Base-by-base conservation (phyloP, 768 basidiomycete genomes). In the Fibroporia radiculosa region DNA sequence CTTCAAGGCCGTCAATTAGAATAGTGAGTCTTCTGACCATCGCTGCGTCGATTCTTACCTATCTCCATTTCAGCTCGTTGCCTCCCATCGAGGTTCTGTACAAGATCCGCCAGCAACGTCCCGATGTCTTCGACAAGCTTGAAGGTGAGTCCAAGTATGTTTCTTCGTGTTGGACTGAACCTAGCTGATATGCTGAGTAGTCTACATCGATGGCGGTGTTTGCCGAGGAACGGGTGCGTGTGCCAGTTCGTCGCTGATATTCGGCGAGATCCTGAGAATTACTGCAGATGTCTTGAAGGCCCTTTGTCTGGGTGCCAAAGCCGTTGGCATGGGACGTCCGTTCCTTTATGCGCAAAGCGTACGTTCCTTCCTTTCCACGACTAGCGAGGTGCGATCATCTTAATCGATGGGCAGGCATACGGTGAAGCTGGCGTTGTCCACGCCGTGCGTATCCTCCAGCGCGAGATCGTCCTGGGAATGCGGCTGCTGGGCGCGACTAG, bases 341-440 rank as follows among this genome's bases (percentile, higher is more conserved):
- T 88, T 92, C 69, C 70, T 96, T 11, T 95, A 86, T 56, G 90
- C 84, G 1, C 82, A 88, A 64, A 84, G 84, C 55, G 86, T 86
- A 63, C 57, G 41, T 23, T n/a, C 12, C 10, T 6, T 13, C 22
- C 19, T 27, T 10, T 14, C 6, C 13, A 3, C 13, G 12, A 22
- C n/a, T 14, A 6, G 28, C 6, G n/a, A 14, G 16, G 14, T 11
- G 6, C 29, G 18, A 32, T 20, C 3, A 32, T n/a, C n/a, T 26
- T 32, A 14, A 28, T 23, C 3, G 3, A 40, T 8, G 5, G 8
- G 38, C 42, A 88, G 84, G 84, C 83, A 11, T 89, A 89, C 49
- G 86, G 85, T 2, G 78, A 75, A 51, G 69, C 72, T 10, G 86
- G 86, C 0, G 84, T 85, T 19, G 64, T 74, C 13, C 83, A 80